Evolutionary conservation across 352 stramenopile species (phyloP), one percentile per base, ranked within the genome.

Genomic region (Globisporangium heterothallicum): DNA sequence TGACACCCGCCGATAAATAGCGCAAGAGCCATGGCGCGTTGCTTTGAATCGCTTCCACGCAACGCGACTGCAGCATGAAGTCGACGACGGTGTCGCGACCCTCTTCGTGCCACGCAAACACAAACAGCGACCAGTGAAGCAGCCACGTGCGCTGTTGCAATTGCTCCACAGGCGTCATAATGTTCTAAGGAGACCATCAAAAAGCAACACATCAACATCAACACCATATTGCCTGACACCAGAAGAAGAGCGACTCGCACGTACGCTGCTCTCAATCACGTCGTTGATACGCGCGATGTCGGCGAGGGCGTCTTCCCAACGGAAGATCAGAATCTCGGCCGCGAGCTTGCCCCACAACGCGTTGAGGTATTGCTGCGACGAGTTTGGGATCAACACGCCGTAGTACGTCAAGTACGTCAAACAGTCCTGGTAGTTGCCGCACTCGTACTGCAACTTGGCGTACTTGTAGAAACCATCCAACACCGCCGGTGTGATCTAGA

Each of bases 51-150:
- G 97, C 97, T 65, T 99, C 95, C 36, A 98, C 88, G 74, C 75
- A 89, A 43, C 80, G 79, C 49, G 78, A 76, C 54, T 92, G 88
- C 35, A 98, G 83, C 75, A 98, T 99, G 12, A 99, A 94, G 64
- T 99, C 95, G 12, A 99, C 93, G 51, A 99, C 97, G 53, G 87
- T 87, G 62, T 99, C 95, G 44, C 97, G 77, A 44, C 96, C 96
- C 61, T 98, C 89, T 66, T 94, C 79, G 62, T 96, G 80, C 78
- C 86, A 92, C 49, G 80, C 78, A 56, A 96, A 95, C 43, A 96
- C 94, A 71, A 99, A 99, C 19, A 99, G 78, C 53, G 87, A 91
- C 97, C 97, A 99, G 78, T 99, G 96, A 38, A 99, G 78, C 25
- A 99, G 75, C 97, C 97, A 99, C 42, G 91, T 98, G 58, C 96